These are phyloP conservation scores for Lanmaoa pseudosensibilis DNA, from an alignment of 768 basidiomycete species.

Conservation along the genomic window DNA sequence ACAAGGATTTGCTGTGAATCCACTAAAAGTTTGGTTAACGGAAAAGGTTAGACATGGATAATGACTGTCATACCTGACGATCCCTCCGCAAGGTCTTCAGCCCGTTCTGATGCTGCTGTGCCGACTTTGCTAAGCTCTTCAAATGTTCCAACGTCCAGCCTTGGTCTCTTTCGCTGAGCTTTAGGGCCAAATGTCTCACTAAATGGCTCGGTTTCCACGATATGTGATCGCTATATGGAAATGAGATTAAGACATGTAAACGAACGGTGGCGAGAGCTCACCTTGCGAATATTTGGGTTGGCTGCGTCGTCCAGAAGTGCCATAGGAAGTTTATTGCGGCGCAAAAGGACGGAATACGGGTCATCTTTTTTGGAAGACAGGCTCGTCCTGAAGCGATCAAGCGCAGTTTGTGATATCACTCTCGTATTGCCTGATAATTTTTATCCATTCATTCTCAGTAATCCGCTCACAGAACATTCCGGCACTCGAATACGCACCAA, in stretches of 20 bases:
- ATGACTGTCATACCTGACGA: conserved; percentile 42
- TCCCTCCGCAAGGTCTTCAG: conserved; percentile 38
- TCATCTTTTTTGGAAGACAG: conserved; percentile 83
- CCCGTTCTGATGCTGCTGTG: conserved; percentile 52
- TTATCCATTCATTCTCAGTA: conserved; percentile 7
- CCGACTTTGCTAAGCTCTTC: conserved; percentile 81
- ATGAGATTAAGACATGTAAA: not conserved
- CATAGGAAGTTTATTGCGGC: conserved; percentile 97
- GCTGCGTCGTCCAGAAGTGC: conserved; percentile 88
- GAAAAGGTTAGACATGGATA: not conserved
- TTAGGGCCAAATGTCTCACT: conserved; percentile 93
- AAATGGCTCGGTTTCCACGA: conserved; percentile 96
- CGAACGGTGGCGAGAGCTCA: conserved; percentile 22
- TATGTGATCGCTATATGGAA: conserved; percentile 72
- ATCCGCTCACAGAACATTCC: not conserved
- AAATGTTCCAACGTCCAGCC: conserved; percentile 85
- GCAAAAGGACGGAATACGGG: conserved; percentile 92
- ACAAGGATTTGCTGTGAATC: conserved; percentile 9
- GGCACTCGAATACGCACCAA: conserved; percentile 59
- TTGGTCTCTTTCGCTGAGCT: conserved; percentile 88
- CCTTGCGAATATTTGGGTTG: conserved; percentile 80
- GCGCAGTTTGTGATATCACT: conserved; percentile 92
- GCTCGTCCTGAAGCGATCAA: conserved; percentile 95
- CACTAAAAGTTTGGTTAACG: conserved; percentile 9
- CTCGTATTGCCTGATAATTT: conserved; percentile 82